These are phyloP conservation scores for Candida anglica DNA, from an alignment of 805 yeast species.

Conservation along the genomic window DNA sequence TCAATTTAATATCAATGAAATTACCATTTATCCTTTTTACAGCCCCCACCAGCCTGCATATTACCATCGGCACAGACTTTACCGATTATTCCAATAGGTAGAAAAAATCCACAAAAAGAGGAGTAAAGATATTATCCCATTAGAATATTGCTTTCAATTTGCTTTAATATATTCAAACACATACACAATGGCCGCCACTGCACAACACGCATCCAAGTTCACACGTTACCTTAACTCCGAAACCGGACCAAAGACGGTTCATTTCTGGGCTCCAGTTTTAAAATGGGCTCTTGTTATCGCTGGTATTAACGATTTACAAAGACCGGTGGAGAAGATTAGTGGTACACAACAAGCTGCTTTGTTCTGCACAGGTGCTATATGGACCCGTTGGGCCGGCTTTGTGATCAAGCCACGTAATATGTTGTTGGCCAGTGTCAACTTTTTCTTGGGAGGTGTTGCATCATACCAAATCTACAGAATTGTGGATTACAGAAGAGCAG, in stretches of 20 bases:
- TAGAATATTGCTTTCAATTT: too few species aligned
- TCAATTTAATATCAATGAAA: too few species aligned
- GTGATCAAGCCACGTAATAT: constrained; percentile 86
- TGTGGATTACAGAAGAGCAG: constrained; percentile 54
- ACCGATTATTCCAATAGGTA: too few species aligned
- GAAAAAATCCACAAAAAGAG: too few species aligned
- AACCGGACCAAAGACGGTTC: constrained; percentile 97
- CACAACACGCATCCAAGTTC: constrained; percentile 49
- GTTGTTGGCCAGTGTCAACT: constrained; percentile 87
- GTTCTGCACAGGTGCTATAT: constrained; percentile 86
- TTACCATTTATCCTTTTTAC: too few species aligned
- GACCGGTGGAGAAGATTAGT: constrained; percentile 89
- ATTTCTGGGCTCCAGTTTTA: constrained; percentile 76
- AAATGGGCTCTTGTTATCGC: constrained; percentile 91
- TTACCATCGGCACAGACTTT: too few species aligned
- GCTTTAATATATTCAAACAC: too few species aligned
- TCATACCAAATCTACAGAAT: constrained; percentile 78
- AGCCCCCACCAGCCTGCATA: too few species aligned
- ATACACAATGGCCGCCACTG: constrained; percentile 22
- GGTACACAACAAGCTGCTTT: constrained; percentile 88
- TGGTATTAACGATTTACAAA: constrained; percentile 77
- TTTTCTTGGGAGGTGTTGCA: constrained; percentile 89
- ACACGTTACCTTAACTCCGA: constrained; percentile 73
- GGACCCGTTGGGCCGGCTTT: constrained; percentile 96
- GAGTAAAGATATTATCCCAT: too few species aligned